Evolutionary conservation across 345 rosid species (phyloP).

Genomic region (Populus davidiana): DNA sequence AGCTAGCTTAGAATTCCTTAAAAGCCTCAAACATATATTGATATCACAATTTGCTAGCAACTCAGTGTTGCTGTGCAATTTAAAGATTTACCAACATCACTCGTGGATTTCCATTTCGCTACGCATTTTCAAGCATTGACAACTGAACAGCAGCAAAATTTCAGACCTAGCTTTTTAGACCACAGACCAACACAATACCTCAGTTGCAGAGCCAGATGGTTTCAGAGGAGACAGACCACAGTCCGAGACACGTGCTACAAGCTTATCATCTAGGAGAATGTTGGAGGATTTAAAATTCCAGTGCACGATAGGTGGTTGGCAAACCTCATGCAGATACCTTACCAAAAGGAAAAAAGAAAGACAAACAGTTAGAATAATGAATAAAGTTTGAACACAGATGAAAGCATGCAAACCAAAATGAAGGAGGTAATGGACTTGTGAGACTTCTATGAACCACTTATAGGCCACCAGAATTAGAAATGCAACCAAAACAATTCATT

Average conservation of each 20-base stretch:
- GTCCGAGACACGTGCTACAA: constrained; percentile 65
- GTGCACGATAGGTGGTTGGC: constrained; percentile 75
- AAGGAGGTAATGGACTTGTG: neutral
- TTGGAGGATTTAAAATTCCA: constrained; percentile 72
- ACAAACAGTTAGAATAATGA: constrained; percentile 6
- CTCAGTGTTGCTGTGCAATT: too few relatives aligned
- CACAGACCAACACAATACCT: constrained; percentile 36
- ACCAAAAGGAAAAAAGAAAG: neutral
- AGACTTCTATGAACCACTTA: neutral
- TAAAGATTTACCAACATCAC: too few relatives aligned
- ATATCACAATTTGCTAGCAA: too few relatives aligned
- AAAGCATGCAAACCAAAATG: constrained; percentile 4
- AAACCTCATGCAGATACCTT: constrained; percentile 86
- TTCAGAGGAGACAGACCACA: constrained; percentile 67
- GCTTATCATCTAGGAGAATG: constrained; percentile 70
- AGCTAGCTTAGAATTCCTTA: too few relatives aligned
- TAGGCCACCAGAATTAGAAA: constrained; percentile 4
- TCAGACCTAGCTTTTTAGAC: neutral
- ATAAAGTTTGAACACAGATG: constrained; percentile 3
- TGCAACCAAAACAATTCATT: neutral
- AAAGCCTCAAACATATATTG: too few relatives aligned
- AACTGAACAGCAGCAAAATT: neutral
- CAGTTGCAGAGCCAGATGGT: constrained; percentile 51
- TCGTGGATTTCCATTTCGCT: neutral
- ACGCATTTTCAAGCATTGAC: neutral